phyloP scores from a whole-genome alignment of 805 yeast genomes.

The Trichomonascus vanleenenianus region DNA sequence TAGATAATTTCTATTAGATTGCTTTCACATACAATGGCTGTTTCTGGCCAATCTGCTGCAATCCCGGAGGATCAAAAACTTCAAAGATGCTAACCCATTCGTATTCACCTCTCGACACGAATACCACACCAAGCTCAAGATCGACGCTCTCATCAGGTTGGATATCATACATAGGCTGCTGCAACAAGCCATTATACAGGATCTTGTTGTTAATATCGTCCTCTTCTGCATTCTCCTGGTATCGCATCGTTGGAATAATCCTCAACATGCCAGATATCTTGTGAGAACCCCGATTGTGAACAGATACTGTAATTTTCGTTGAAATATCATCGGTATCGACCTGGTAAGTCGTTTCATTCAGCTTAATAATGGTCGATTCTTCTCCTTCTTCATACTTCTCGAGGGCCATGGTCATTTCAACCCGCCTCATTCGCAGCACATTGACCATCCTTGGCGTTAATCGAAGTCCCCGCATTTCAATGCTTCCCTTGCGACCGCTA shows the following conservation, averaged over 20 bases:
- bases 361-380: slow-evolving; percentile 24
- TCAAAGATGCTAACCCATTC: slow-evolving; percentile 70
- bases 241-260: slow-evolving; percentile 39
- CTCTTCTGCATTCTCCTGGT: slow-evolving; percentile 7
- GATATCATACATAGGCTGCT: slow-evolving; percentile 41
- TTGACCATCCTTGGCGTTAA: slow-evolving; percentile 54
- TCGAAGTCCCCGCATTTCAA: slow-evolving; percentile 62
- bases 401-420: slow-evolving; percentile 30
- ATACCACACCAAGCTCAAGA: slow-evolving; percentile 48
- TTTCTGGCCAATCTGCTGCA: slow-evolving; percentile 15
- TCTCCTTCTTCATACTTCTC: slow-evolving; percentile 2
- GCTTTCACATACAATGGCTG: slow-evolving; percentile 17
- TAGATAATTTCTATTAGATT: slow-evolving; percentile 2
- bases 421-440: slow-evolving; percentile 31
- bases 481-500: slow-evolving; percentile 39
- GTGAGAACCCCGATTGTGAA: slow-evolving; percentile 41
- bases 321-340: slow-evolving; percentile 35
- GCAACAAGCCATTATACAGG: slow-evolving; percentile 66
- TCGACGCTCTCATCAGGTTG: slow-evolving; percentile 36
- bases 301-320: slow-evolving; percentile 41
- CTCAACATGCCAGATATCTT: slow-evolving; percentile 50
- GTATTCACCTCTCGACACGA: slow-evolving; percentile 70
- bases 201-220: slow-evolving; percentile 47
- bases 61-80: slow-evolving; percentile 25
- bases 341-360: slow-evolving; percentile 9